Conservation (phyloP, 352 stramenopile species). For the Globisporangium middletonii region DNA sequence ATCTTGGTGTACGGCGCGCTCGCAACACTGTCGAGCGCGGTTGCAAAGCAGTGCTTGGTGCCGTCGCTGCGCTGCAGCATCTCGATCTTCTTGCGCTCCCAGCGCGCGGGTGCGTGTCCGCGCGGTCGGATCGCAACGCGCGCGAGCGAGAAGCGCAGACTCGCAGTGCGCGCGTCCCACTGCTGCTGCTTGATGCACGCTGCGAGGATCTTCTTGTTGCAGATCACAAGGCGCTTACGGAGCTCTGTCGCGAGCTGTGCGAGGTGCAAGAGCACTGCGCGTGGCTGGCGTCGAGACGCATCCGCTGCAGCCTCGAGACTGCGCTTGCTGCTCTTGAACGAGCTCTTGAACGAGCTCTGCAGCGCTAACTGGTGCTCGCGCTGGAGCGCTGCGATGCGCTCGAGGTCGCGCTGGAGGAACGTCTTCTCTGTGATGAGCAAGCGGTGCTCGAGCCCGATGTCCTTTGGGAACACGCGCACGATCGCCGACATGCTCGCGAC, state of each 20-base stretch:
- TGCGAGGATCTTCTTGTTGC: constrained; percentile 51
- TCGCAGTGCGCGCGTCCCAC: neutral
- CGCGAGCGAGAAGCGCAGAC: constrained; percentile 25
- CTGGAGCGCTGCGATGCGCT: constrained; percentile 23
- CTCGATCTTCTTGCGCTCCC: constrained; percentile 33
- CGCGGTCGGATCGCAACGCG: constrained; percentile 30
- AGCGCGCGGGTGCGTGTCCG: constrained; percentile 33
- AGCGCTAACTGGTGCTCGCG: constrained; percentile 11
- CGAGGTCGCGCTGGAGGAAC: constrained; percentile 50
- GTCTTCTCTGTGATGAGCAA: constrained; percentile 57
- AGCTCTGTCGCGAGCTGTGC: constrained; percentile 38
- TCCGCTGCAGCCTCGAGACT: neutral
- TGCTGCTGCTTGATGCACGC: constrained; percentile 47
- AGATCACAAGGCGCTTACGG: constrained; percentile 47
- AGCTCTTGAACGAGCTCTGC: constrained; percentile 1
- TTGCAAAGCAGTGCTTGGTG: no score
- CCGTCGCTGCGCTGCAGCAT: neutral
- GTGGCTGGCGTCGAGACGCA: constrained; percentile 12
- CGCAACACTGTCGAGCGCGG: no score
- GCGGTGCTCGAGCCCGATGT: constrained; percentile 35
- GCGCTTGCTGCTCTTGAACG: neutral
- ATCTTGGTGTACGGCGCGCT: constrained; percentile 34
- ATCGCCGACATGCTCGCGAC: constrained; percentile 17
- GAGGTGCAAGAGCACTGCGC: constrained; percentile 42
- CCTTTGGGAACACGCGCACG: constrained; percentile 50